Conservation (phyloP, 2,329 filamentous ascomycete genomes). For the Moelleriella libera region DNA sequence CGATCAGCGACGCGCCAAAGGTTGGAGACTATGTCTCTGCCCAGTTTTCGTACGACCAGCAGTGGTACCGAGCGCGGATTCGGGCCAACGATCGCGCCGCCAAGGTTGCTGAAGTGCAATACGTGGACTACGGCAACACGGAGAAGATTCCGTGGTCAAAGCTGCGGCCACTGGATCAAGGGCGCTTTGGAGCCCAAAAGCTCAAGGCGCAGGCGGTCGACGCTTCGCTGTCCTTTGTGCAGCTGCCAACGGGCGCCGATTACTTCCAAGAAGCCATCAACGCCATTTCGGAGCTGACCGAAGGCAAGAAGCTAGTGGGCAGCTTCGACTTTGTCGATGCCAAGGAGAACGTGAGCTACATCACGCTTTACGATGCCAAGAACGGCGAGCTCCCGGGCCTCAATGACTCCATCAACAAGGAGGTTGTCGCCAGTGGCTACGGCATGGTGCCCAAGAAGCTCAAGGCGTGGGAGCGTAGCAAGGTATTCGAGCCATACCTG, state of each 20-base stretch:
- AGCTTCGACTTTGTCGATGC: conserved; percentile 74
- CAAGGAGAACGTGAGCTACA: conserved; percentile 68
- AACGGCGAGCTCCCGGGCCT: conserved; percentile 38
- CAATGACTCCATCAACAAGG: conserved; percentile 77
- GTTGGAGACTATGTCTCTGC: conserved; percentile 84
- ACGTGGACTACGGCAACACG: conserved; percentile 92
- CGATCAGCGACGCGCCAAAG: conserved; percentile 67
- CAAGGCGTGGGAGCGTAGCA: conserved; percentile 73
- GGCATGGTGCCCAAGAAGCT: conserved; percentile 88
- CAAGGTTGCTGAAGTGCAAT: conserved; percentile 80
- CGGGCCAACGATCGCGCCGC: conserved; percentile 84
- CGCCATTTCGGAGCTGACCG: conserved; percentile 62
- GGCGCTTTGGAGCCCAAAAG: conserved; percentile 67
- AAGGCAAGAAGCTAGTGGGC: conserved; percentile 66
- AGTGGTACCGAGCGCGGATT: conserved; percentile 90
- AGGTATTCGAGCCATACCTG: conserved; percentile 55
- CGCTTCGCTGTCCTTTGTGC: conserved; percentile 74
- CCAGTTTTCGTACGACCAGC: conserved; percentile 74
- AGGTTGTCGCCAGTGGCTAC: conserved; percentile 68
- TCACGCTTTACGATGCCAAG: conserved; percentile 77
- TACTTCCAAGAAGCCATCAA: conserved; percentile 71
- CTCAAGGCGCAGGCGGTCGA: conserved; percentile 80
- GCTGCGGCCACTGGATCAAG: conserved; percentile 66
- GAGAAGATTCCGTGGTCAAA: conserved; percentile 77
- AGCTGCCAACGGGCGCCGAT: conserved; percentile 69